phyloP scores from a whole-genome alignment of 257 asterid genomes.

The Nemophila menziesii region DNA sequence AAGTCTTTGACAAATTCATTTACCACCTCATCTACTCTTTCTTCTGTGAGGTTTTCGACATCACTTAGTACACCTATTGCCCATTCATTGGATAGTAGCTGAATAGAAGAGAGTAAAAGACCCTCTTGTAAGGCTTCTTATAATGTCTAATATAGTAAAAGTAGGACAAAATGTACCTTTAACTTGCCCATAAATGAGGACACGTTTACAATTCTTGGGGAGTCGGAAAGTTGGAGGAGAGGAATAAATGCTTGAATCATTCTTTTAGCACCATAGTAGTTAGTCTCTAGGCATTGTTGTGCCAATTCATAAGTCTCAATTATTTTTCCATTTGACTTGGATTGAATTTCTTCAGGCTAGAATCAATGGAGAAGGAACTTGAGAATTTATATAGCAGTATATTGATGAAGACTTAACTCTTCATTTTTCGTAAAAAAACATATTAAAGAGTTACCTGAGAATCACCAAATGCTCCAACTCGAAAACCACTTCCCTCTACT shows the following conservation, averaged over 20 bases:
- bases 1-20: slow-evolving; percentile 36
- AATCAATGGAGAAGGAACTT: no score
- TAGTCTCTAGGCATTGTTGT: slow-evolving; percentile 29
- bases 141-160: no score
- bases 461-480: neutral
- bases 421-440: no score
- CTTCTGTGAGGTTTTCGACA: slow-evolving; percentile 32
- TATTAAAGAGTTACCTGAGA: neutral
- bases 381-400: no score
- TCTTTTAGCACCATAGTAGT: slow-evolving; percentile 46
- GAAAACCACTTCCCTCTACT: neutral
- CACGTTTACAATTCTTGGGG: slow-evolving; percentile 49
- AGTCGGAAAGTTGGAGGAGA: slow-evolving; percentile 38
- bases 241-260: slow-evolving; percentile 44
- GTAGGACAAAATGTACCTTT: neutral
- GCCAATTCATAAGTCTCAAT: slow-evolving; percentile 29
- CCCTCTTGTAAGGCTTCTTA: no score
- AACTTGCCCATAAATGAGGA: slow-evolving; percentile 37
- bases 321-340: slow-evolving; percentile 15
- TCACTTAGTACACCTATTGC: slow-evolving; percentile 32
- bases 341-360: slow-evolving; percentile 22
- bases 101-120: slow-evolving; percentile 2
- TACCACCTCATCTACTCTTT: slow-evolving; percentile 32
- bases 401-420: no score
- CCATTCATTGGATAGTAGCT: slow-evolving; percentile 36